phyloP scores from a whole-genome alignment of 345 rosid species.

The Triadica sebifera region DNA sequence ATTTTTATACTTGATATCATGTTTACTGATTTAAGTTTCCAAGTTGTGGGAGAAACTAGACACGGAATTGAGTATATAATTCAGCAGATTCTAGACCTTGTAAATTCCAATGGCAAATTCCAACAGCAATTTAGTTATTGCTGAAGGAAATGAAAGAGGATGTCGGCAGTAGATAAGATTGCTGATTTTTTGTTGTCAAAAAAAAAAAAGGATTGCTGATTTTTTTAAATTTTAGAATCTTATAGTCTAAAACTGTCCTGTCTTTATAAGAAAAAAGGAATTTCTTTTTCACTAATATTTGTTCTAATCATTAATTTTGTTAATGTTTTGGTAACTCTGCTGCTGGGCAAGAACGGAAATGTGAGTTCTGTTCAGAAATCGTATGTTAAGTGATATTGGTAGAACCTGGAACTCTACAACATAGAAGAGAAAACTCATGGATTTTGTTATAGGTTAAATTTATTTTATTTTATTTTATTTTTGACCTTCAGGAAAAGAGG shows the following conservation, averaged over 20 bases:
- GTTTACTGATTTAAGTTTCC: background rate
- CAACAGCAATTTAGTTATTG: background rate
- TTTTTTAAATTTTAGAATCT: background rate
- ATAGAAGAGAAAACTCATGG: background rate
- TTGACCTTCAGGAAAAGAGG: background rate
- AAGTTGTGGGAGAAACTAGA: background rate
- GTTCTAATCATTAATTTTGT: background rate
- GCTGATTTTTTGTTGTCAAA: no score
- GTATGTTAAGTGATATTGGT: background rate
- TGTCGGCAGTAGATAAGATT: background rate
- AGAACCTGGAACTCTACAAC: background rate
- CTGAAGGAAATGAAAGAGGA: background rate
- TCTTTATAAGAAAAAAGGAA: background rate
- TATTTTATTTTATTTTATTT: no score
- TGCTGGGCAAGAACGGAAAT: constrained; percentile 1
- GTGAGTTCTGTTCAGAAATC: background rate
- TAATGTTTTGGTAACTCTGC: background rate
- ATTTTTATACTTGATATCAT: background rate
- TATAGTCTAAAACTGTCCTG: background rate
- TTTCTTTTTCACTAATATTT: background rate
- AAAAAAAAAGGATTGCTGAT: background rate
- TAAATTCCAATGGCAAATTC: background rate
- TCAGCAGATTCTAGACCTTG: background rate
- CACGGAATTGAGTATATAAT: background rate
- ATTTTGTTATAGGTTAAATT: background rate